These are phyloP conservation scores for Huntiella decipiens DNA, from an alignment of 2,329 filamentous ascomycete genomes.

Conservation along the genomic window DNA sequence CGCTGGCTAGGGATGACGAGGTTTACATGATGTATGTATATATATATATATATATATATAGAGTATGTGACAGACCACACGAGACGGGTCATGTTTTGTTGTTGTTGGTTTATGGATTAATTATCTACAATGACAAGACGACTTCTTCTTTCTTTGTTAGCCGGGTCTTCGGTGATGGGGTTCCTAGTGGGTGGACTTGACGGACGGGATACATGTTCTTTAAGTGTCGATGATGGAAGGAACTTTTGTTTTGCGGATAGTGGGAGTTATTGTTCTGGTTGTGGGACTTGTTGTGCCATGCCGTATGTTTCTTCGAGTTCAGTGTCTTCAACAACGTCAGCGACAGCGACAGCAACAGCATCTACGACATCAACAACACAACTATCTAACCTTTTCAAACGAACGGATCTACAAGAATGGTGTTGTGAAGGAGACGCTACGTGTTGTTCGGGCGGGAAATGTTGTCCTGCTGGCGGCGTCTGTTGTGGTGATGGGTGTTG, in stretches of 20 bases:
- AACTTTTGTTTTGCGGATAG: conserved; percentile 12
- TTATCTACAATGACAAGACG: too few relatives aligned
- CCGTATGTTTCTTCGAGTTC: background rate
- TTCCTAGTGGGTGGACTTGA: too few relatives aligned
- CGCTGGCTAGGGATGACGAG: too few relatives aligned
- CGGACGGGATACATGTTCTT: too few relatives aligned
- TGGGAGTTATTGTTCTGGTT: conserved; percentile 8
- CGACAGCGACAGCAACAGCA: too few relatives aligned
- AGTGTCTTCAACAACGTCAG: background rate
- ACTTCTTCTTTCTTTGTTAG: too few relatives aligned
- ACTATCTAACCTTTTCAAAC: background rate
- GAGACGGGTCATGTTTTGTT: too few relatives aligned
- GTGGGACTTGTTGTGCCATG: conserved; percentile 11
- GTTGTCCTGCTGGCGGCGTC: conserved; percentile 8
- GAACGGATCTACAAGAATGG: conserved; percentile 4
- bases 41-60: too few relatives aligned
- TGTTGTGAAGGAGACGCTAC: conserved; percentile 8
- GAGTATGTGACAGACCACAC: too few relatives aligned
- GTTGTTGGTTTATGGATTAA: too few relatives aligned
- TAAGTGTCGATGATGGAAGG: background rate
- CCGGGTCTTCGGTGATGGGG: too few relatives aligned
- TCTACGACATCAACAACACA: background rate
- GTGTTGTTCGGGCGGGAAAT: conserved; percentile 11
- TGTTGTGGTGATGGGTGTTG: conserved; percentile 12
- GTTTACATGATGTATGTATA: too few relatives aligned